phyloP scores from a whole-genome alignment of 371 early-diverging fungal genomes.

The Mortierella sp. region DNA sequence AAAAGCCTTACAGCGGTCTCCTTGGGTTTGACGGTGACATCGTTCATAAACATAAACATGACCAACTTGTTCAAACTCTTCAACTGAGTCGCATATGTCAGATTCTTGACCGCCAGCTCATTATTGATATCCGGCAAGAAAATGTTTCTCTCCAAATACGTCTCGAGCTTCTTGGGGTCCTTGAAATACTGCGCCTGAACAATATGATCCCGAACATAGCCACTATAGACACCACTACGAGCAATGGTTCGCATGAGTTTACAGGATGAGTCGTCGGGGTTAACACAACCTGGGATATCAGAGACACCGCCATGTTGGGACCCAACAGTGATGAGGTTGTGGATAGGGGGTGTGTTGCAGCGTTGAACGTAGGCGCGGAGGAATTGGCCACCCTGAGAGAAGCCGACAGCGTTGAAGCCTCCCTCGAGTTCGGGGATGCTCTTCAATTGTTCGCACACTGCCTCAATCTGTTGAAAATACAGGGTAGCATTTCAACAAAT shows the following conservation, averaged over 20 bases:
- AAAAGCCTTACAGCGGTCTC: constrained; percentile 82
- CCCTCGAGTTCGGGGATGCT: constrained; percentile 67
- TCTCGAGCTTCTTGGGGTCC: constrained; percentile 71
- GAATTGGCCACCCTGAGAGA: constrained; percentile 88
- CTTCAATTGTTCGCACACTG: constrained; percentile 72
- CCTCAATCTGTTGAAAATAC: constrained; percentile 72
- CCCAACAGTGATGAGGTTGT: constrained; percentile 89
- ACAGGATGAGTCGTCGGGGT: constrained; percentile 65
- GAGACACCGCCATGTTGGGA: constrained; percentile 89
- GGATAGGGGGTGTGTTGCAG: constrained; percentile 84
- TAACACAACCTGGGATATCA: constrained; percentile 86
- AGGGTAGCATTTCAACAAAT: too few relatives aligned
- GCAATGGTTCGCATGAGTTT: constrained; percentile 77
- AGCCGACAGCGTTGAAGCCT: constrained; percentile 95
- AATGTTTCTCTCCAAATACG: constrained; percentile 81
- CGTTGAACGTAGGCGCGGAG: constrained; percentile 84
- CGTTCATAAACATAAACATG: constrained; percentile 84
- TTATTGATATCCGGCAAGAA: constrained; percentile 93
- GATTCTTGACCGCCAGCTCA: constrained; percentile 69
- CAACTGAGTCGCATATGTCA: constrained; percentile 71
- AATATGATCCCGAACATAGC: constrained; percentile 84
- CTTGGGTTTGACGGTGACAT: constrained; percentile 84
- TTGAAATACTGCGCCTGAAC: constrained; percentile 96
- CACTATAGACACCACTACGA: constrained; percentile 81
- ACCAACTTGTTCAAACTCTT: constrained; percentile 77